Evolutionary conservation across 2,329 filamentous ascomycete species (phyloP).

Genomic region (Clonostachys sp.): DNA sequence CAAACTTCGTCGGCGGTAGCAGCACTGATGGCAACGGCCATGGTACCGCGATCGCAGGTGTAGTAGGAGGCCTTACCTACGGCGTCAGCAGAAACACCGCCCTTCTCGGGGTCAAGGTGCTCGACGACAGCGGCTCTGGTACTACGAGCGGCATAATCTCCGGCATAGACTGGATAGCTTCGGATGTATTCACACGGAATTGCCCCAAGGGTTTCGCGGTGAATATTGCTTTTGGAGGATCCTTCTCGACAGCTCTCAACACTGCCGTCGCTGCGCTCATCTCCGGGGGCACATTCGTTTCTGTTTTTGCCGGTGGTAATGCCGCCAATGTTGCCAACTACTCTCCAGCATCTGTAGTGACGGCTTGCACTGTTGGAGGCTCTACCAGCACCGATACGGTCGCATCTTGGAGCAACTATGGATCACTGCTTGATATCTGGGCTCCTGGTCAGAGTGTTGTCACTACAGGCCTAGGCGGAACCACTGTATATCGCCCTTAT

Average conservation of each 20-base stretch:
- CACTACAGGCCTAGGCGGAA: constrained; percentile 90
- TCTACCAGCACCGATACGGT: constrained; percentile 91
- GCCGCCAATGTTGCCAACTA: constrained; percentile 35
- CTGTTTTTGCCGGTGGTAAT: constrained; percentile 51
- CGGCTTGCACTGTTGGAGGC: constrained; percentile 93
- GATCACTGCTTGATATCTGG: constrained; percentile 99
- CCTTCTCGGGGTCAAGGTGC: constrained; percentile 38
- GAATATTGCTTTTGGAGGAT: constrained; percentile 50
- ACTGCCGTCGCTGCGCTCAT: constrained; percentile 38
- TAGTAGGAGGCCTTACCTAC: constrained; percentile 13
- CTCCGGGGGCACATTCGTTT: constrained; percentile 39
- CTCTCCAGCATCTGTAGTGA: constrained; percentile 60
- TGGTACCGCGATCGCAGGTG: constrained; percentile 23
- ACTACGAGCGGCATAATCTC: constrained; percentile 33
- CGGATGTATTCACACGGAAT: constrained; percentile 23
- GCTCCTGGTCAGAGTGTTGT: constrained; percentile 92
- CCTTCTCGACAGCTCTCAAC: constrained; percentile 37
- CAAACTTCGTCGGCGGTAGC: constrained; percentile 10
- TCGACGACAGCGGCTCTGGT: constrained; percentile 25
- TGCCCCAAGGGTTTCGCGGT: constrained; percentile 48
- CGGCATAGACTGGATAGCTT: constrained; percentile 35
- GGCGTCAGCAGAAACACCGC: constrained; percentile 30
- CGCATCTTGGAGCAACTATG: constrained; percentile 99
- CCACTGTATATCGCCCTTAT: too few relatives aligned
- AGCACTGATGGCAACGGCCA: constrained; percentile 23